phyloP scores from a whole-genome alignment of 805 yeast genomes.

The Metschnikowia drakensbergensis region DNA sequence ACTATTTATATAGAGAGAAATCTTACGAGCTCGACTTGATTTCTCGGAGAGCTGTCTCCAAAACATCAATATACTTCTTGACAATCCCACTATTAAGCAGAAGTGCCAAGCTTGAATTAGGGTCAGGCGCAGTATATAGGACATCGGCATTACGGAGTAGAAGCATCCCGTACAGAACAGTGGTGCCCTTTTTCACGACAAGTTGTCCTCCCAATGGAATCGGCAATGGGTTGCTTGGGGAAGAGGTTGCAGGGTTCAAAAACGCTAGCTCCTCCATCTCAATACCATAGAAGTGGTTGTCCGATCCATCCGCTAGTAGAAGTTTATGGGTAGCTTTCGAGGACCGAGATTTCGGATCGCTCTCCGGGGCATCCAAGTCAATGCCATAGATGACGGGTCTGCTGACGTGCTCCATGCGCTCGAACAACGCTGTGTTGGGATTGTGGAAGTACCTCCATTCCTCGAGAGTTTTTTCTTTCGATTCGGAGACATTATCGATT shows the following conservation, averaged over 20 bases:
- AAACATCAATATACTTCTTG: slow-evolving; percentile 23
- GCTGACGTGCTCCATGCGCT: slow-evolving; percentile 45
- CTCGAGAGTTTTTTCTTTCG: slow-evolving; percentile 53
- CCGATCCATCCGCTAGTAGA: slow-evolving; percentile 51
- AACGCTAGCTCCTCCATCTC: slow-evolving; percentile 54
- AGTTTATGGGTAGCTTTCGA: slow-evolving; percentile 43
- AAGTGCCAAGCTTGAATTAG: slow-evolving; percentile 22
- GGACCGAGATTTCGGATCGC: slow-evolving; percentile 3
- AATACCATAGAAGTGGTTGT: slow-evolving; percentile 53
- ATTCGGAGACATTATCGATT: slow-evolving; percentile 49
- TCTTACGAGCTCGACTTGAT: neutral
- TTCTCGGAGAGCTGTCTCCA: slow-evolving; percentile 22
- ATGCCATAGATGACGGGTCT: slow-evolving; percentile 39
- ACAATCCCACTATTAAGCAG: slow-evolving; percentile 33
- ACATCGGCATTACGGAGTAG: slow-evolving; percentile 33
- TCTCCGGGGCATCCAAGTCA: slow-evolving; percentile 38
- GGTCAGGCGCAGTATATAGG: slow-evolving; percentile 30
- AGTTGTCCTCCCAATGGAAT: slow-evolving; percentile 54
- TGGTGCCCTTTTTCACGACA: slow-evolving; percentile 46
- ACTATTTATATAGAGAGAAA: neutral
- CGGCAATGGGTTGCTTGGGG: slow-evolving; percentile 29
- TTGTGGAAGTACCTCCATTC: slow-evolving; percentile 49
- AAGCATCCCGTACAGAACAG: slow-evolving; percentile 45
- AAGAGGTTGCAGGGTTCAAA: slow-evolving; percentile 27
- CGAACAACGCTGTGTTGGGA: slow-evolving; percentile 57